Evolutionary conservation across 345 rosid genomes (phyloP).

Genomic region (Eucalyptus pumila): DNA sequence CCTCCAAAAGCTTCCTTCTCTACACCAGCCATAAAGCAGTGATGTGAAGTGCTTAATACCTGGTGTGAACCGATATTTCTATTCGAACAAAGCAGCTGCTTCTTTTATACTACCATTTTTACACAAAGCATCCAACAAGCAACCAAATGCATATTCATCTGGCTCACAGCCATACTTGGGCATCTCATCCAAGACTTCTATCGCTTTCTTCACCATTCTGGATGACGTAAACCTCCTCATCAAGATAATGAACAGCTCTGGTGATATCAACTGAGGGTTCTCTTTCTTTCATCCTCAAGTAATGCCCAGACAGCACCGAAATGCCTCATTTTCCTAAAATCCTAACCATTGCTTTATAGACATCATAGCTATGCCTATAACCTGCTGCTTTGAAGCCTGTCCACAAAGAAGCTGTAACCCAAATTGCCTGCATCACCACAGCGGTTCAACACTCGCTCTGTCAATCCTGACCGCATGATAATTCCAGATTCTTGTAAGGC

Average conservation of each 20-base stretch:
- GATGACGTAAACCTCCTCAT: conserved; percentile 65
- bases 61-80: conserved; percentile 40
- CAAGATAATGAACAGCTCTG: conserved; percentile 61
- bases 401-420: conserved; percentile 64
- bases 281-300: conserved; percentile 81
- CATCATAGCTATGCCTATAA: conserved; percentile 50
- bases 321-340: conserved; percentile 71
- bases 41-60: conserved; percentile 52
- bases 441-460: conserved; percentile 76
- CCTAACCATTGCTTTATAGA: conserved; percentile 64
- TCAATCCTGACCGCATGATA: conserved; percentile 46
- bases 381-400: conserved; percentile 83
- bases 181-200: conserved; percentile 89
- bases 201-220: conserved; percentile 71
- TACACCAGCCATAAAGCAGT: conserved; percentile 88
- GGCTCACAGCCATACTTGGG: conserved; percentile 77
- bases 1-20: conserved; percentile 80
- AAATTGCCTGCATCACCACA: conserved; percentile 89
- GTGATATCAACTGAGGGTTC: conserved; percentile 50
- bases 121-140: conserved; percentile 80
- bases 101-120: conserved; percentile 75
- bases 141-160: conserved; percentile 60
- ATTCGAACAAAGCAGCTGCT: conserved; percentile 71
- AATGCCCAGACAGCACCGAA: conserved; percentile 84
- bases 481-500: conserved; percentile 74